phyloP scores from a whole-genome alignment of 495 filamentous ascomycete genomes.

The Xylaria venustula region DNA sequence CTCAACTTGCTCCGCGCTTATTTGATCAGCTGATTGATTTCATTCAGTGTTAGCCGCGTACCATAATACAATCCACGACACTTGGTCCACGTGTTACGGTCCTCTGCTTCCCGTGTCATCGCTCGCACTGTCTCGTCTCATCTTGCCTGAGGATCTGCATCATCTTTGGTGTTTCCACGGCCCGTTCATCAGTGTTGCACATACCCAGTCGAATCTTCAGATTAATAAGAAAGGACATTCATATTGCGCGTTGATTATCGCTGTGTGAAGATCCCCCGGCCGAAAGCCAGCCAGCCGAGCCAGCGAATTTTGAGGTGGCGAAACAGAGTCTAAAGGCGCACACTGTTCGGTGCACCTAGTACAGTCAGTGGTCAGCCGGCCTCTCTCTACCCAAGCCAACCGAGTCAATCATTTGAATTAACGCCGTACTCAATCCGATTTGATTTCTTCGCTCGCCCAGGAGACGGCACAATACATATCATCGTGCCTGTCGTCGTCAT shows the following conservation, averaged over 20 bases:
- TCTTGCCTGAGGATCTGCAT: not conserved
- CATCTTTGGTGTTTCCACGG: not conserved
- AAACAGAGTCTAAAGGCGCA: not conserved
- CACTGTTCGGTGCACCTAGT: not conserved
- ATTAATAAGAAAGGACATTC: no score
- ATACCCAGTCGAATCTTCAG: not conserved
- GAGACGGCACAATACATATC: not conserved
- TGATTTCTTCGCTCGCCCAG: no score
- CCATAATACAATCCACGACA: not conserved
- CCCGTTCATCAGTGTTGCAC: not conserved
- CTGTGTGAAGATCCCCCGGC: no score
- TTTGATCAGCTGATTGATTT: no score
- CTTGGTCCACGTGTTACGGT: not conserved
- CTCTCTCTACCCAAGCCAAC: not conserved
- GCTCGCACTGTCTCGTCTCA: not conserved
- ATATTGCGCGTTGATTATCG: no score
- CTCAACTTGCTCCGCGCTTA: no score
- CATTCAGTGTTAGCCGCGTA: not conserved
- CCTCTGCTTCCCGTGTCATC: slow-evolving; percentile 11
- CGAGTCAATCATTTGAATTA: not conserved
- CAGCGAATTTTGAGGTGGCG: slow-evolving; percentile 1
- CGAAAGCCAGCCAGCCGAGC: no score
- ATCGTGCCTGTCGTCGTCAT: not conserved
- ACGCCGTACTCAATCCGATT: no score
- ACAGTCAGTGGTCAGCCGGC: no score